Base-by-base conservation (phyloP, 345 rosid species). In the Clarkia xantiana region DNA sequence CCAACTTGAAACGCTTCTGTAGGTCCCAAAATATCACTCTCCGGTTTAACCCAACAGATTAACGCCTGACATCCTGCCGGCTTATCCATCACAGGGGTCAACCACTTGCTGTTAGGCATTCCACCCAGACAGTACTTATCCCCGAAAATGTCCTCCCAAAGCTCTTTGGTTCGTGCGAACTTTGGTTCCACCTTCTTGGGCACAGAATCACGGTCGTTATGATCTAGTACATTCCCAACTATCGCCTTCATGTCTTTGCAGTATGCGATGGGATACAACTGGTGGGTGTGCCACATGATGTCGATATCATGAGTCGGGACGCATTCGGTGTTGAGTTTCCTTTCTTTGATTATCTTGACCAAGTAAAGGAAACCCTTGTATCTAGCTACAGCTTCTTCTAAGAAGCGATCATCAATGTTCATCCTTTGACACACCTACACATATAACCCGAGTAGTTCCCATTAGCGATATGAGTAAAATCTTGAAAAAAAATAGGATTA, bases 221-320 rank as follows among this genome's bases (percentile, higher is more conserved):
- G 97, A 67, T 79, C 84, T 71, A 89, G 68, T 43, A 89, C 64
- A 57, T 74, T 80, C 52, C 94, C 94, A 52, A 82, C 60, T 19
- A 58, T 61, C 64, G 71, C 66, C 42, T 34, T 67, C 66, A 90
- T 17, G 65, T 90, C 90, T 56, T 71, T 67, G 57, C 79, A 74
- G 70, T 90, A 90, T 45, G 79, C 64, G 48, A 67, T 66, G 6
- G 94, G 86, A 55, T 86, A 82, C 71, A 90, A 60, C 68, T 90
- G 97, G 62, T 90, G 97, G 18, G 95, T 78, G 58, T 90, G 97
- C 97, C 97, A 90, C 41, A 90, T 80, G 49, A 86, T 83, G 71
- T 89, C 95, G 50, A 89, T 62, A 69, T 89, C 97, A 55, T 89
- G 86, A 57, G 97, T 89, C 7, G 97, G 97, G 53, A 89, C 95